Evolutionary conservation across 2,329 filamentous ascomycete genomes (phyloP).

Genomic region (Aspergillus sp.): DNA sequence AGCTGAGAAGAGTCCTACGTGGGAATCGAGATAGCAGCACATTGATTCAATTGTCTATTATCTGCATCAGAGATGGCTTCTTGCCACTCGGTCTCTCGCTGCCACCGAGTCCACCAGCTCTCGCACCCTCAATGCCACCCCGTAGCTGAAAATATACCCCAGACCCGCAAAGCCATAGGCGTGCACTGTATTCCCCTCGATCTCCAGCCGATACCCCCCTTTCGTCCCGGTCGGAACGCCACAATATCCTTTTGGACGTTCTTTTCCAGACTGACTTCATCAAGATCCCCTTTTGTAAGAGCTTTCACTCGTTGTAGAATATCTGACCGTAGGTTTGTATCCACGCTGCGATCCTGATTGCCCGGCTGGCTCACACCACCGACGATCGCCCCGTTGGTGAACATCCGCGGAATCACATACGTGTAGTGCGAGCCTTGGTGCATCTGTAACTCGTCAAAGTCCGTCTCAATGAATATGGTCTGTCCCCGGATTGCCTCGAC

Average conservation of each 20-base stretch:
- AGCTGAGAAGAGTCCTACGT: no score
- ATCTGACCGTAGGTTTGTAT: slow-evolving; percentile 5
- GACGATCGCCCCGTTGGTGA: slow-evolving; percentile 12
- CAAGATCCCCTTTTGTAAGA: slow-evolving; percentile 1
- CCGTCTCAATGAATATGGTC: slow-evolving; percentile 15
- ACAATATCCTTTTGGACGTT: slow-evolving; percentile 11
- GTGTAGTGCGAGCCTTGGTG: slow-evolving; percentile 16
- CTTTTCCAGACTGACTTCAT: slow-evolving; percentile 3
- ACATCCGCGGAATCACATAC: slow-evolving; percentile 17
- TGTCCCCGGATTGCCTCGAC: slow-evolving; percentile 25
- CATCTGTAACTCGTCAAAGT: slow-evolving; percentile 13
- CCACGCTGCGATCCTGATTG: slow-evolving; percentile 4
- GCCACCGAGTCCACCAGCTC: no score
- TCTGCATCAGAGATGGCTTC: no score
- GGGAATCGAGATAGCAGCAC: no score
- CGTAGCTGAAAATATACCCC: no score
- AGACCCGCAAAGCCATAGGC: slow-evolving; percentile 10
- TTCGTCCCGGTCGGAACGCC: slow-evolving; percentile 12
- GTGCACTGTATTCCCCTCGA: slow-evolving; percentile 10
- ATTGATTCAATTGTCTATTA: no score
- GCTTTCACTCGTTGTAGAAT: slow-evolving; percentile 8
- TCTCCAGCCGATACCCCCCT: slow-evolving; percentile 15
- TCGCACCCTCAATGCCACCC: no score
- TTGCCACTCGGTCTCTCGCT: no score
- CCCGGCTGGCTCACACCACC: slow-evolving; percentile 13